Evolutionary conservation across 139 green algal species (phyloP).

Genomic region (Asterochloris erici): DNA sequence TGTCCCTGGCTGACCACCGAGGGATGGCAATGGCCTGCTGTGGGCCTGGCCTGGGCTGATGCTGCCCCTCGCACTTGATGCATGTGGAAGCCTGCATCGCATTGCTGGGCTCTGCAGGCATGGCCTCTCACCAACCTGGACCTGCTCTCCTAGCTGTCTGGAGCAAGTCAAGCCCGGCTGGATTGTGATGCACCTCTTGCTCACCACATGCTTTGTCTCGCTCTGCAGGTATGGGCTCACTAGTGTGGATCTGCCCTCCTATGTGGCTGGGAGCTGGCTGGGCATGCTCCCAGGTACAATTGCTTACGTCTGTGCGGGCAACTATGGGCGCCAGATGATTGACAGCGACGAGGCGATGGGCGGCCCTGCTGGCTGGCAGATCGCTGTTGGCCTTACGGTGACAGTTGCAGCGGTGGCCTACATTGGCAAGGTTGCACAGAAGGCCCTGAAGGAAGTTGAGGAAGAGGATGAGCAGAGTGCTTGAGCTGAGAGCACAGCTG

Average conservation of each 20-base stretch:
- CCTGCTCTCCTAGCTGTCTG: not conserved
- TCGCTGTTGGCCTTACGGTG: conserved; percentile 54
- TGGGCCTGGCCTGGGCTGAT: too few species aligned
- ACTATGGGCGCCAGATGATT: conserved; percentile 55
- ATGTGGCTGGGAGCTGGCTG: conserved; percentile 77
- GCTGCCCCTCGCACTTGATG: too few species aligned
- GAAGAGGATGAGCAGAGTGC: conserved; percentile 9
- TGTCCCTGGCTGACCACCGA: conserved; percentile 42
- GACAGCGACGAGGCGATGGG: conserved; percentile 36
- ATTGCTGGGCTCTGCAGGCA: too few species aligned
- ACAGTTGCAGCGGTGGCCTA: conserved; percentile 61
- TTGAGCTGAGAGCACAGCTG: too few species aligned
- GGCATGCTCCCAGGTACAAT: conserved; percentile 95
- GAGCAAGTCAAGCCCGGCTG: not conserved
- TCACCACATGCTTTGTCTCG: not conserved
- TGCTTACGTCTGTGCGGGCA: conserved; percentile 67
- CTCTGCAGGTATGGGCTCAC: conserved; percentile 74
- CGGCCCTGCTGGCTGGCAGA: conserved; percentile 31
- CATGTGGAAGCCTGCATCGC: too few species aligned
- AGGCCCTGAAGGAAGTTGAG: conserved; percentile 61
- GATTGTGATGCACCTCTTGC: too few species aligned
- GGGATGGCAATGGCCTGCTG: not conserved
- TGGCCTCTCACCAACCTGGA: too few species aligned
- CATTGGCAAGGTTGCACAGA: conserved; percentile 63
- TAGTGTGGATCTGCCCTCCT: conserved; percentile 73